Base-by-base conservation (phyloP, 1,284 basidiomycete genomes). In the Testicularia cyperi region DNA sequence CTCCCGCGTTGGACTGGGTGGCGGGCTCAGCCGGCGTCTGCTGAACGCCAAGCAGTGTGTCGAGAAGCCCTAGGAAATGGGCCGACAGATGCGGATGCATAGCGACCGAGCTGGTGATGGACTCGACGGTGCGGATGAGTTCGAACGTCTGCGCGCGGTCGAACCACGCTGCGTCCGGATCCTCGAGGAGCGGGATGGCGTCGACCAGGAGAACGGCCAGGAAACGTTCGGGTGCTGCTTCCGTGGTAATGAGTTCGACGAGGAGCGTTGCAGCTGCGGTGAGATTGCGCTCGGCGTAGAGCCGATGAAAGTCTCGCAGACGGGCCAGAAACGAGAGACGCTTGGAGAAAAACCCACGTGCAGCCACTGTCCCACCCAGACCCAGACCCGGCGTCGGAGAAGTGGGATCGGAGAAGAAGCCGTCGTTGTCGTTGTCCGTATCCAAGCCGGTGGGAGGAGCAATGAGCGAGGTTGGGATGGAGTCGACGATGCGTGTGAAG, bases 301-400 rank as follows among this genome's bases (percentile, higher is more conserved):
- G 40, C 1, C 64, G 44, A 38, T 68, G 71, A 33, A 75, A 73
- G 38, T 74, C 72, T 27, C 70, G 54, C 53, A 73, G 73, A 45
- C 63, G 57, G 19, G 69, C 66, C 16, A 73, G 61, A 44, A 75
- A 75, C 2, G 64, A 57, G 8, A 75, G 62, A 19, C 69, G 54
- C 18, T 58, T 54, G 2, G 67, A 68, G 26, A 68, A 67, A 37
- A 67, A 63, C 21, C 52, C 56, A 14, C 35, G 41, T 16, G 30
- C 44, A 33, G 27, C 30, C n/a, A n/a, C n/a, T n/a, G n/a, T n/a
- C n/a, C n/a, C n/a, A n/a, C n/a, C n/a, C n/a, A n/a, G n/a, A n/a
- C n/a, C n/a, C n/a, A n/a, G n/a, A n/a, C n/a, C n/a, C n/a, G n/a
- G n/a, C n/a, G n/a, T n/a, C n/a, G n/a, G n/a, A n/a, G n/a, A n/a